Percentiles rank a stretch among this genome's conserved stretches.
Conservation (phyloP, 805 yeast species). For the Torulaspora microellipsoides region DNA sequence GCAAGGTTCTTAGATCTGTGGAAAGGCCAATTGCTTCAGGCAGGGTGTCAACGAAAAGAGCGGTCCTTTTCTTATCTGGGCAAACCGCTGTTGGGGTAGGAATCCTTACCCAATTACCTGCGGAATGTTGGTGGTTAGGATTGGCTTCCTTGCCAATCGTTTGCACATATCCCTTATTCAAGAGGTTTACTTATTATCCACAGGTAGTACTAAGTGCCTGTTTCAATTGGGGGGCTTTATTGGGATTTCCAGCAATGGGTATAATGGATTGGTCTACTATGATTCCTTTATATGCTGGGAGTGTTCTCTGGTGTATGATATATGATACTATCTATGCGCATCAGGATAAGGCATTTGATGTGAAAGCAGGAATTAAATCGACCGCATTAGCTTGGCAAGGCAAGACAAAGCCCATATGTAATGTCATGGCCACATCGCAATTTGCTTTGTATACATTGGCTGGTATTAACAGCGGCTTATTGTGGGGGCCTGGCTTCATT, state of each 20-base stretch:
- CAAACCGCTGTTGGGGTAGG: constrained; percentile 73
- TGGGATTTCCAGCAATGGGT: constrained; percentile 96
- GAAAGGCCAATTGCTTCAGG: constrained; percentile 94
- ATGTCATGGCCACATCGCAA: constrained; percentile 63
- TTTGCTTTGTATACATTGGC: constrained; percentile 57
- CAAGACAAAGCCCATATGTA: constrained; percentile 63
- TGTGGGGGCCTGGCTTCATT: constrained; percentile 81
- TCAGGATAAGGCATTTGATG: constrained; percentile 87
- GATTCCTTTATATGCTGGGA: constrained; percentile 69
- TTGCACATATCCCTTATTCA: constrained; percentile 85
- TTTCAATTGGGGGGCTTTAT: constrained; percentile 89
- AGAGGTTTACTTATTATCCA: constrained; percentile 93
- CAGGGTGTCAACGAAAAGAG: constrained; percentile 65
- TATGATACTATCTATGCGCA: constrained; percentile 97
- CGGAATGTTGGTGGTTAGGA: constrained; percentile 77
- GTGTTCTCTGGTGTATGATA: constrained; percentile 88
- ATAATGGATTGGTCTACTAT: constrained; percentile 72
- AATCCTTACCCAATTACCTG: constrained; percentile 67
- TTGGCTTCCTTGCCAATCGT: constrained; percentile 76
- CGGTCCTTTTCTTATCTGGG: constrained; percentile 61
- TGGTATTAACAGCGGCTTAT: constrained; percentile 60
- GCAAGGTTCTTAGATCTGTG: constrained; percentile 79
- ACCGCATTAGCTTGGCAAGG: constrained; percentile 95
- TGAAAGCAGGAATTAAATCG: constrained; percentile 87
- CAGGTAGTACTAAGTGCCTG: constrained; percentile 77